A percentile compares a stretch with the other conserved stretches of the same genome.
phyloP scores from a whole-genome alignment of 257 asterid species.

The Nicotiana attenuata region DNA sequence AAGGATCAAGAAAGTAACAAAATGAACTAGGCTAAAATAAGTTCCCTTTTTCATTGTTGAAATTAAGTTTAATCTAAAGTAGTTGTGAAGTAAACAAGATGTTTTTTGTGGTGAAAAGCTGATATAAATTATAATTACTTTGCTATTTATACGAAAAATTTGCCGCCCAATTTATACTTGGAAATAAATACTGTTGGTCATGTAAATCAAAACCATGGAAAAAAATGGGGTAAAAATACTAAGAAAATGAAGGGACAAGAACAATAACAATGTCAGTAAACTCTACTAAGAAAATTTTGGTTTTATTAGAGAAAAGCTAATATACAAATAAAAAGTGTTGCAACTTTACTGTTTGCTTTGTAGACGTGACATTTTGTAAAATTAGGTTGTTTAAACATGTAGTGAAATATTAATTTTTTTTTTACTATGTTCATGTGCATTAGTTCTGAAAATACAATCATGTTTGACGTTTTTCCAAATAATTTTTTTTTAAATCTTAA shows the following conservation, averaged over 20 bases:
- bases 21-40: not conserved
- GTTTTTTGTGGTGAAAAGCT: not conserved
- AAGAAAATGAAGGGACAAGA: not conserved
- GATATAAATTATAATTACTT: not conserved
- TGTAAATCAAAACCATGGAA: not conserved
- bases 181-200: not conserved
- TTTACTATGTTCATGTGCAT: too few relatives aligned
- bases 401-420: too few relatives aligned
- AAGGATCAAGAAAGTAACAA: not conserved
- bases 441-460: too few relatives aligned
- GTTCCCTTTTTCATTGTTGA: slow-evolving; percentile 1
- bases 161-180: not conserved
- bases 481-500: too few relatives aligned
- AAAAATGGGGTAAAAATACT: not conserved
- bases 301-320: too few relatives aligned
- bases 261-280: not conserved
- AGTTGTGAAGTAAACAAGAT: not conserved
- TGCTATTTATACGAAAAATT: not conserved
- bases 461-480: too few relatives aligned
- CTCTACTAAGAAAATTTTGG: not conserved
- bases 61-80: not conserved
- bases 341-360: too few relatives aligned
- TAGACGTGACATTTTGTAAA: too few relatives aligned
- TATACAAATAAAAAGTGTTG: too few relatives aligned
- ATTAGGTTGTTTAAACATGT: too few relatives aligned